Percentiles rank a stretch among this genome's conserved stretches.
Conservation (phyloP, 106 monocot species). For the Dendrobium chrysotoxum region DNA sequence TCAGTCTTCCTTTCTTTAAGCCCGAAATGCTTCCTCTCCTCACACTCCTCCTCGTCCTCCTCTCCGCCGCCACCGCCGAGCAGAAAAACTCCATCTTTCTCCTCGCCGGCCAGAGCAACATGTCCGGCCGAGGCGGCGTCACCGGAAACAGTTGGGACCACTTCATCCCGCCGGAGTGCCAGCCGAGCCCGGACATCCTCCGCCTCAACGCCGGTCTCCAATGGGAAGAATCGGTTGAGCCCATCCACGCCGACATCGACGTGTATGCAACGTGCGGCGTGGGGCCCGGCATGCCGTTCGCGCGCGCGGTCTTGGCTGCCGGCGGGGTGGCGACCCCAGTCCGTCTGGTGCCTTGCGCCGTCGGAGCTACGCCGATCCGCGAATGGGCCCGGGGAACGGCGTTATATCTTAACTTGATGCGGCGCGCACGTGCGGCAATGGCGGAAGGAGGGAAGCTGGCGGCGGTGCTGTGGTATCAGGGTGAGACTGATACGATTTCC, state of each 20-base stretch:
- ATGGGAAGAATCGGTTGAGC: constrained; percentile 50
- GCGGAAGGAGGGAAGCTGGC: constrained; percentile 5
- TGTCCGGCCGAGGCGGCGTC: constrained; percentile 58
- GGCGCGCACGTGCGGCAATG: constrained; percentile 22
- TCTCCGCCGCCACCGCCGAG: not conserved
- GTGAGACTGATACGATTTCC: constrained; percentile 58
- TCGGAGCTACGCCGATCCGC: constrained; percentile 21
- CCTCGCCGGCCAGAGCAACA: constrained; percentile 62
- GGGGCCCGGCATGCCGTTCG: constrained; percentile 79
- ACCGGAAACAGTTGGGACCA: constrained; percentile 15
- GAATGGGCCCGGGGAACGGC: constrained; percentile 33
- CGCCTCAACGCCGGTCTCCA: constrained; percentile 40
- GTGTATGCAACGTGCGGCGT: constrained; percentile 50
- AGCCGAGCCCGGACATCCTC: constrained; percentile 45
- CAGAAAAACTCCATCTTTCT: constrained; percentile 34
- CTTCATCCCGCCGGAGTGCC: constrained; percentile 29
- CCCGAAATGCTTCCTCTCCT: not conserved
- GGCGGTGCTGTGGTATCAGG: constrained; percentile 64
- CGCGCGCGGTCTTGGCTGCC: constrained; percentile 22
- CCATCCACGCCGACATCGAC: constrained; percentile 87
- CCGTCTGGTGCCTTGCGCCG: constrained; percentile 31
- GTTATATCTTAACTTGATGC: constrained; percentile 27
- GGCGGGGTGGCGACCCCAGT: not conserved
- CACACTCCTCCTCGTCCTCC: not conserved
- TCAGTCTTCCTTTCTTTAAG: too few relatives aligned